These are phyloP conservation scores for Penicillium roqueforti DNA, from an alignment of 495 filamentous ascomycete genomes.

Conservation along the genomic window DNA sequence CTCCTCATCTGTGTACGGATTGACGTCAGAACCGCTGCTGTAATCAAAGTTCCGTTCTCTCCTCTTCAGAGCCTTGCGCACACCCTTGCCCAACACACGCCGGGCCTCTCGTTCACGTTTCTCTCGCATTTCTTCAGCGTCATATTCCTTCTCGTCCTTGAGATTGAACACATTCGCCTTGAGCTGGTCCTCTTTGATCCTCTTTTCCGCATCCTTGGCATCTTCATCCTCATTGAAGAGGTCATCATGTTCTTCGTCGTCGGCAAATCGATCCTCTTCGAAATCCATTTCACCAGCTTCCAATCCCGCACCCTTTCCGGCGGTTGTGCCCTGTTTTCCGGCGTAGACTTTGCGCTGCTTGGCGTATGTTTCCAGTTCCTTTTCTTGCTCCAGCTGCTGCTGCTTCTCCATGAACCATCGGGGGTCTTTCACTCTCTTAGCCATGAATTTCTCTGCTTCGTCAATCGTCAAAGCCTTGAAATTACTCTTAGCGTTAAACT, in stretches of 20 bases:
- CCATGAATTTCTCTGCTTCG: constrained; percentile 78
- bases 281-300: constrained; percentile 58
- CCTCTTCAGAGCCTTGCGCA: constrained; percentile 74
- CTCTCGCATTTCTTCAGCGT: constrained; percentile 69
- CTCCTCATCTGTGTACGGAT: constrained; percentile 67
- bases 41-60: constrained; percentile 83
- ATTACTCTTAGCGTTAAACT: constrained; percentile 75
- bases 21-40: constrained; percentile 65
- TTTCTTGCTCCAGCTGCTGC: constrained; percentile 44
- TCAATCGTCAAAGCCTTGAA: constrained; percentile 79
- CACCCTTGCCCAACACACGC: constrained; percentile 66
- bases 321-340: constrained; percentile 34
- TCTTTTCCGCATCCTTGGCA: constrained; percentile 75
- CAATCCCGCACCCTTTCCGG: constrained; percentile 44
- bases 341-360: constrained; percentile 44
- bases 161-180: constrained; percentile 82
- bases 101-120: constrained; percentile 62
- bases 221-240: constrained; percentile 86
- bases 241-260: constrained; percentile 83
- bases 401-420: constrained; percentile 74
- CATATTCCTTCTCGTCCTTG: constrained; percentile 80
- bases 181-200: constrained; percentile 82
- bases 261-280: constrained; percentile 66
- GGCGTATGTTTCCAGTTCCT: constrained; percentile 49
- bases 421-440: constrained; percentile 64